These are phyloP conservation scores for Penicillium sp. DNA, from an alignment of 2,329 filamentous ascomycete genomes.

Conservation along the genomic window DNA sequence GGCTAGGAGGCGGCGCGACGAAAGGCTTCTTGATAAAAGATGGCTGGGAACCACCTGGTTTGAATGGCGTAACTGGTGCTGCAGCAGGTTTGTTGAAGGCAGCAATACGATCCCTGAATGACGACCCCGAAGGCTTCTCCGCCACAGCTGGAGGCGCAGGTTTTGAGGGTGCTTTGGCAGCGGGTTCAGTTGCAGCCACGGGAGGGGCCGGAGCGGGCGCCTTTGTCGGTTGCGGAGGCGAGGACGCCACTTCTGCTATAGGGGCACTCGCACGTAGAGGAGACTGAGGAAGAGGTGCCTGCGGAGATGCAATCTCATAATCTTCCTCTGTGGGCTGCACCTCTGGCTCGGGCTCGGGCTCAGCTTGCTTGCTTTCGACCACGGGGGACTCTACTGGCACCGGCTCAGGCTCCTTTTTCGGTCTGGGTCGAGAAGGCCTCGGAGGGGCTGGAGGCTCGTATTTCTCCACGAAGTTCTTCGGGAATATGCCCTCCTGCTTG, in stretches of 20 bases:
- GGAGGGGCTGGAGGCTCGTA: constrained; percentile 90
- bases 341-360: constrained; percentile 35
- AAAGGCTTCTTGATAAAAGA: constrained; percentile 95
- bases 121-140: constrained; percentile 71
- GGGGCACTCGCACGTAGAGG: constrained; percentile 25
- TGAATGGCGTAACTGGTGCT: constrained; percentile 84
- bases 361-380: constrained; percentile 27
- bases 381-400: constrained; percentile 31
- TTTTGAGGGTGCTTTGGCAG: constrained; percentile 48
- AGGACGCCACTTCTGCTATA: constrained; percentile 24
- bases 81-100: constrained; percentile 92
- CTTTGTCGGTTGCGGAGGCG: constrained; percentile 27
- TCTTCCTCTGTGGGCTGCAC: constrained; percentile 27
- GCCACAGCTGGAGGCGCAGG: constrained; percentile 63
- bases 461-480: constrained; percentile 94
- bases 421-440: constrained; percentile 71
- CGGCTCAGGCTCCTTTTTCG: constrained; percentile 60
- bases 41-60: constrained; percentile 63
- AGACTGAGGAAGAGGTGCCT: constrained; percentile 19
- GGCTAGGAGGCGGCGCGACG: constrained; percentile 88
- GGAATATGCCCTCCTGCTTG: constrained; percentile 84
- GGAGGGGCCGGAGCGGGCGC: constrained; percentile 29
- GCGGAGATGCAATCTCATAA: constrained; percentile 21
- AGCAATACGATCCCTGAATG: constrained; percentile 93
- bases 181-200: constrained; percentile 27